Base-by-base conservation (phyloP, 495 filamentous ascomycete genomes). In the Podospora pseudoanserina region DNA sequence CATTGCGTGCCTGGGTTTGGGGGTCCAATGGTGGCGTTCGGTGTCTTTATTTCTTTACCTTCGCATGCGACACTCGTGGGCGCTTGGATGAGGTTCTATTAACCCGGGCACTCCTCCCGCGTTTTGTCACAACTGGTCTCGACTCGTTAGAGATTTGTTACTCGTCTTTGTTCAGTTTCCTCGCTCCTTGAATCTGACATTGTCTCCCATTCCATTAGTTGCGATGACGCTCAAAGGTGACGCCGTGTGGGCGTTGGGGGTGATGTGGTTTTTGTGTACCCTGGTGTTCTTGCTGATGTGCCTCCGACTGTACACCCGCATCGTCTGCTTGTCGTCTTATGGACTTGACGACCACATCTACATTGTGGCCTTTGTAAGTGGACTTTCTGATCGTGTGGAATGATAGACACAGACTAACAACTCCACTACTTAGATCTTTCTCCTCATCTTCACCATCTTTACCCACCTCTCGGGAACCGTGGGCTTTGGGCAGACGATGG, bases 261-360 rank as follows among this genome's bases (percentile, higher is more conserved):
- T 72, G n/a, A 72, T 72, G 70, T 72, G 77, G 77, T 63, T 72
- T 70, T 66, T 76, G 66, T 23, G 26, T 26, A 26, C 26, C 18
- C 34, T 71, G 19, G 69, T 71, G 4, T 68, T 71, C 54, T 18
- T 71, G 15, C 62, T 73, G 5, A 57, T 68, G 23, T 6, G 70
- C n/a, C 74, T 79, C 49, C 70, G 75, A 11, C 57, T 79, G n/a
- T 79, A 79, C 56, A 77, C 75, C 4, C 75, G 77, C 19, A 64
- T 76, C 62, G 70, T 74, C 28, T 75, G 70, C 68, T 53, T 76
- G 6, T 71, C 70, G 15, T 74, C 75, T 20, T 69, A 76, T 63
- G 77, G 77, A 67, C 63, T 70, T 4, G 77, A 79, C 63, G 77
- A 79, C 66, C 71, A 77, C 63, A 72, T 79, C 67, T 79, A 79